A percentile compares a stretch with the other conserved stretches of the same genome.
Evolutionary conservation across 139 green algal genomes (phyloP).

Genomic region (Yamagishiella unicocca): DNA sequence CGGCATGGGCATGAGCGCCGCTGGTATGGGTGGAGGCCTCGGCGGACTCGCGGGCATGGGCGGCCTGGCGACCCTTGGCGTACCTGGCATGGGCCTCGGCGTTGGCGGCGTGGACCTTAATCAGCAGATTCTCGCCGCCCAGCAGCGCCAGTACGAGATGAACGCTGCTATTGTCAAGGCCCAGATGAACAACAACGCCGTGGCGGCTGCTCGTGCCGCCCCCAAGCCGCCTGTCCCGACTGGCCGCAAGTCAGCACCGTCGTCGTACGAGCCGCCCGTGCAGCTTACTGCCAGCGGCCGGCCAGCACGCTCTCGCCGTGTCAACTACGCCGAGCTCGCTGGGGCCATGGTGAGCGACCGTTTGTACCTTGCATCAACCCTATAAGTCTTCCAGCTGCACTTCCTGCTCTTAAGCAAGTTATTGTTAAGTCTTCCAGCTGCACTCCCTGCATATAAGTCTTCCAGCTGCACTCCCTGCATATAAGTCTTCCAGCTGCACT

Average conservation of each 20-base stretch:
- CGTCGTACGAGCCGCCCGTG: constrained; percentile 23
- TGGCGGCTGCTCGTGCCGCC: not conserved
- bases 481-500: not conserved
- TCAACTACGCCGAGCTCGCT: constrained; percentile 43
- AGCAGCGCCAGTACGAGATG: constrained; percentile 45
- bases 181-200: constrained; percentile 13
- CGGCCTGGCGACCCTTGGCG: not conserved
- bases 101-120: constrained; percentile 18
- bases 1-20: not conserved
- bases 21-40: not conserved
- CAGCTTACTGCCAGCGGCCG: constrained; percentile 25
- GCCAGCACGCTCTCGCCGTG: constrained; percentile 20
- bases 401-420: not conserved
- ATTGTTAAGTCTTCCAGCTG: too few species aligned
- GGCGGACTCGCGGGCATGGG: not conserved
- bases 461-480: not conserved
- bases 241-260: constrained; percentile 38
- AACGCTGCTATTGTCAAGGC: constrained; percentile 9
- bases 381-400: not conserved
- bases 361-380: too few species aligned
- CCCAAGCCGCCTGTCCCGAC: not conserved
- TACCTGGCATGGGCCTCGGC: not conserved
- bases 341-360: not conserved
- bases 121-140: constrained; percentile 18
- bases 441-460: not conserved